Conservation (phyloP, 352 stramenopile genomes). For the Globisporangium ultimum region DNA sequence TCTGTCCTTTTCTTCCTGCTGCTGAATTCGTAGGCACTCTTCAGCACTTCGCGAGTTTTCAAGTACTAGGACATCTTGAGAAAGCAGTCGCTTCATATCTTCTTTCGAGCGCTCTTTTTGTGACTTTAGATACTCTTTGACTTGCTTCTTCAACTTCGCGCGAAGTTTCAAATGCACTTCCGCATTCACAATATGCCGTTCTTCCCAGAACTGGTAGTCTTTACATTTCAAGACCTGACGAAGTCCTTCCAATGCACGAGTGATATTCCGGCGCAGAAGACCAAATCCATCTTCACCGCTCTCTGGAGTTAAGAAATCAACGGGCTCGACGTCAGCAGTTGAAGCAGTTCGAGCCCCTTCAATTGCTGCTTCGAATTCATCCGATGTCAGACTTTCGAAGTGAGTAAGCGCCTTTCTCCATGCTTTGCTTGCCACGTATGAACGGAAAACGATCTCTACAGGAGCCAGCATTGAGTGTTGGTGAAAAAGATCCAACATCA, state of each 20-base stretch:
- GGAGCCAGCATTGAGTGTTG: background rate
- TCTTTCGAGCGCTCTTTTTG: conserved; percentile 30
- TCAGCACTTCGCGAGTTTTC: conserved; percentile 43
- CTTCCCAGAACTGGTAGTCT: conserved; percentile 86
- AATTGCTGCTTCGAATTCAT: conserved; percentile 41
- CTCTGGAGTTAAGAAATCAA: conserved; percentile 45
- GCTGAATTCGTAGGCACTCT: conserved; percentile 29
- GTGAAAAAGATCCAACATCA: background rate
- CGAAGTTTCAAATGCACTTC: conserved; percentile 63
- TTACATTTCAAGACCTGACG: conserved; percentile 55
- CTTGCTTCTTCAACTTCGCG: conserved; percentile 46
- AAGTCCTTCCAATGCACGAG: conserved; percentile 67
- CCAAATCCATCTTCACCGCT: conserved; percentile 79
- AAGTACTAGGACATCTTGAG: conserved; percentile 39
- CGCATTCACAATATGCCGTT: conserved; percentile 58
- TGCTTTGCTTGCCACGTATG: conserved; percentile 71
- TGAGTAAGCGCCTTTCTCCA: conserved; percentile 80
- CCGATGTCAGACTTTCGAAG: conserved; percentile 53
- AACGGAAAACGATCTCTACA: conserved; percentile 72
- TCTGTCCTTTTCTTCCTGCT: conserved; percentile 44
- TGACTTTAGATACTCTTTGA: conserved; percentile 42
- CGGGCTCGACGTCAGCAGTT: conserved; percentile 2
- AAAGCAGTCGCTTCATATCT: conserved; percentile 35
- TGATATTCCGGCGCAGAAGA: conserved; percentile 68
- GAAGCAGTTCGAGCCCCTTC: conserved; percentile 17